Evolutionary conservation across 306 rosid genomes (phyloP), one percentile per base, ranked within the genome.

Genomic region (Cucumis melo): DNA sequence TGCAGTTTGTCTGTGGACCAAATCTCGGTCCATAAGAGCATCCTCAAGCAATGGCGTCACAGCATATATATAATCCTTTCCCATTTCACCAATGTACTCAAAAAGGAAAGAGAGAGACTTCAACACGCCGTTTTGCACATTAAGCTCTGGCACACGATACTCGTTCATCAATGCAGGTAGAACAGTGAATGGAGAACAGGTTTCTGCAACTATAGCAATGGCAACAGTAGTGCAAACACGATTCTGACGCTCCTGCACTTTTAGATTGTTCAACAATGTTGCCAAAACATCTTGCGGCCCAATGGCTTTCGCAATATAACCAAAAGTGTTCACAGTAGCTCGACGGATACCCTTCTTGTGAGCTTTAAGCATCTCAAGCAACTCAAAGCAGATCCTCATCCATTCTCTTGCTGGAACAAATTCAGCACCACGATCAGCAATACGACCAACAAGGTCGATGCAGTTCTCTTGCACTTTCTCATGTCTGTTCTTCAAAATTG

Each of bases 61-160:
- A 0, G 98, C 98, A 46, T 93, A 93, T 67, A 93, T 93, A 77
- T 93, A 93, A 81, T 93, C 98, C 78, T 93, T 93, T 32, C 98
- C 98, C 98, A 93, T 93, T 84, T 93, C 98, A 46, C 98, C 98
- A 42, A 93, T 93, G 82, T 93, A 93, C 90, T 93, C 97, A 12
- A 93, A 93, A 23, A 93, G 88, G 87, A 93, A 93, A 48, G 98
- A 93, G 15, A 93, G 93, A 44, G 97, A 93, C 71, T 93, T 93
- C 77, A 93, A 84, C 32, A 93, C 98, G 63, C 98, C 98, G 63
- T 89, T 93, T 78, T 93, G 98, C 77, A 93, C 98, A 54, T 93
- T 93, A 29, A 93, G 96, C 85, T 91, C 98, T 7, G 98, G 98
- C 57, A 93, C 97, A 14, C 98, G 92, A 81, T 93, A 90, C 83